Base-by-base conservation (phyloP, 305 asterid species). In the Plantago lanceolata region DNA sequence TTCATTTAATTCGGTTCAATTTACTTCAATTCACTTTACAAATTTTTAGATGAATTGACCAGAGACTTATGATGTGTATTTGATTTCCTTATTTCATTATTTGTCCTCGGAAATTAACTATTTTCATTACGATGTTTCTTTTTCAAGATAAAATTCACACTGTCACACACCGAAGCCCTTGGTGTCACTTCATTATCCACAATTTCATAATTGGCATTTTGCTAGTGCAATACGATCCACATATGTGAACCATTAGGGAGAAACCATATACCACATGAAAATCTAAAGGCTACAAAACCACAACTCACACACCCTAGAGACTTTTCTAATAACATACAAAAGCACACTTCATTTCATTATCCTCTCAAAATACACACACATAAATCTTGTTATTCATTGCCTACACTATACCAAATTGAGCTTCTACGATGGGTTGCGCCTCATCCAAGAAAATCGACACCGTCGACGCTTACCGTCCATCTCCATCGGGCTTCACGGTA, bases 401-500 rank as follows among this genome's bases (percentile, higher is more conserved):
- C 63, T 18, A n/a, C 49, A 33, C 40, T 19, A 45, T 17, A 17
- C 21, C 19, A 14, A 56, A 18, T 18, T 52, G 4, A 9, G 35
- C 35, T 29, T 61, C 31, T 20, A 44, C 11, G 26, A 82, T 82
- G 87, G 85, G 85, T 1, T 82, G 85, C 64, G 70, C 81, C 37
- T 75, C 85, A 1, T 82, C 87, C 1, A 79, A 82, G 52, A 61
- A 77, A 51, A 20, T 73, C 13, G 77, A 64, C 37, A 57, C 81
- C n/a, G 63, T 73, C 18, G 83, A 71, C 6, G 78, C 73, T 50
- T 82, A 82, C 73, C 84, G 79, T 33, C 88, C 82, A 4, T 67
- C 85, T 15, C 81, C 88, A 12, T 51, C 85, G 3, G 73, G 88
- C 72, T 75, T 80, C n/a, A 68, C 78, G 0, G 63, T 75, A 11